These are phyloP conservation scores for Curvularia lunata DNA, from an alignment of 2,329 filamentous ascomycete species.

Conservation along the genomic window DNA sequence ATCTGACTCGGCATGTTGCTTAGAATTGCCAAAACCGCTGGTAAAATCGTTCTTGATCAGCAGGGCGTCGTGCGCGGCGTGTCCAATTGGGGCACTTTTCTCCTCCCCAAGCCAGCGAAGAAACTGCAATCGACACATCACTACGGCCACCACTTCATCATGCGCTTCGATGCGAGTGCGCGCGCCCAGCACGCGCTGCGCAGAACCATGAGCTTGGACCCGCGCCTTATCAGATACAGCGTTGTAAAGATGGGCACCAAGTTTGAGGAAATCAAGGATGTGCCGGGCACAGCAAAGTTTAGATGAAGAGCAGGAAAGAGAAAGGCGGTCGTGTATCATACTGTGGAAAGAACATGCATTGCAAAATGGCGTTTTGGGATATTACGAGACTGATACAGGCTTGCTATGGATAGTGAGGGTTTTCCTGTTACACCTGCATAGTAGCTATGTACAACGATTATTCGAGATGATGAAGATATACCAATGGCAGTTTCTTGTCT, in stretches of 20 bases:
- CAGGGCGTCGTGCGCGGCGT: conserved; percentile 91
- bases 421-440: background rate
- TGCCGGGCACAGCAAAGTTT: conserved; percentile 61
- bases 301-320: conserved; percentile 15
- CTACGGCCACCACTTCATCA: conserved; percentile 93
- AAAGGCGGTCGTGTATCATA: background rate
- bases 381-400: background rate
- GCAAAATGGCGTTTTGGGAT: conserved; percentile 4
- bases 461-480: background rate
- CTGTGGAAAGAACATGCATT: background rate
- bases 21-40: conserved; percentile 87
- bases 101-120: conserved; percentile 78
- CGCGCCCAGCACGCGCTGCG: conserved; percentile 76
- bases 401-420: background rate
- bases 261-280: conserved; percentile 66
- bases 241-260: conserved; percentile 83
- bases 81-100: conserved; percentile 93
- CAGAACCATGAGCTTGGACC: conserved; percentile 80
- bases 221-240: conserved; percentile 84
- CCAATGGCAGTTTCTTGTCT: background rate
- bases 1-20: background rate
- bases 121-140: conserved; percentile 84
- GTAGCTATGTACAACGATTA: background rate
- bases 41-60: conserved; percentile 78
- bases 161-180: conserved; percentile 87